Base-by-base conservation (phyloP, 495 filamentous ascomycete species). In the Penicillium ucsense region DNA sequence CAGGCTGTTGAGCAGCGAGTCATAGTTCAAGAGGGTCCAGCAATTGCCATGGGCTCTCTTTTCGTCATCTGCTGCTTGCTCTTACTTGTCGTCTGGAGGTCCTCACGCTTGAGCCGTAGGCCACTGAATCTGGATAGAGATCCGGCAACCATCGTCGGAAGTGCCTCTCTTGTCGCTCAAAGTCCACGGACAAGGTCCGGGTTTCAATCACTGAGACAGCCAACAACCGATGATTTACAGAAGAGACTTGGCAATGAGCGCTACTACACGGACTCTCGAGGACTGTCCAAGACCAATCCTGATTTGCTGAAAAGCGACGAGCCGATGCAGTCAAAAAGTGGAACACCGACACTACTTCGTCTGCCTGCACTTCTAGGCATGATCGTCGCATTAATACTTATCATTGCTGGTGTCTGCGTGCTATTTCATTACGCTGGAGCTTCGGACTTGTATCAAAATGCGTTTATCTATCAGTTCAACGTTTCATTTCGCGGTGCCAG, bases 401-500 rank as follows among this genome's bases (percentile, higher is more conserved):
- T 65, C 1, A 35, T 65, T 6, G 48, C 53, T 43, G 54, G 51
- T 0, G 47, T 71, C 6, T 52, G 50, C 1, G 57, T 60, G 8
- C 48, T 71, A 0, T 67, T 53, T 35, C 55, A 57, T 31, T 63
- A 49, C 42, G 59, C 57, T 0, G 31, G 50, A 20, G 41, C 6
- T 8, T 40, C 35, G 1, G 52, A 49, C 2, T 50, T 71, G n/a
- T 69, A 67, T 41, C 49, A 57, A 12, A 55, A 61, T 8, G 58
- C 60, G 1, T 63, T 71, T 41, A 58, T 66, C 4, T 65, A 64
- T 32, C 36, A 56, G 5, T n/a, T 63, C 11, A 41, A 59, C 12
- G 11, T 69, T 7, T 54, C 61, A 7, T 45, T 64, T 8, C 30
- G 54, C 3, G 48, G 57, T 10, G 53, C 49, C 31, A 46, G 52